Conservation (phyloP, 192 early-diverging fungal species). For the Fimicolochytrium jonesii region DNA sequence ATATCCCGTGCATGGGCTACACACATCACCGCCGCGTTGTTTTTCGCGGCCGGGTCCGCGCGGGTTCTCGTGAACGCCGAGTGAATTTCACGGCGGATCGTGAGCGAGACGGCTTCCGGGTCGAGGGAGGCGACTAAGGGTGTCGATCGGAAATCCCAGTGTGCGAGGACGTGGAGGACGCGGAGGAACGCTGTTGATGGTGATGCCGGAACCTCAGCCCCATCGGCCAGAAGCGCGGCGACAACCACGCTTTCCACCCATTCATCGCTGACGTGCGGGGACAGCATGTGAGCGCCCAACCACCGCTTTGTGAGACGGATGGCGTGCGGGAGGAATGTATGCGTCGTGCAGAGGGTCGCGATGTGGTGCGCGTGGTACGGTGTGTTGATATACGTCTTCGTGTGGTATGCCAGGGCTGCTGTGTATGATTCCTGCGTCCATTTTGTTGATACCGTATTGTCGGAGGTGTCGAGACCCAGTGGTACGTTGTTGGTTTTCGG, state of each 20-base stretch:
- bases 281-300: slow-evolving; percentile 75
- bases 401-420: slow-evolving; percentile 1
- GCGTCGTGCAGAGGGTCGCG: slow-evolving; percentile 69
- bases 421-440: neutral
- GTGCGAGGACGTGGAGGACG: slow-evolving; percentile 64
- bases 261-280: slow-evolving; percentile 60
- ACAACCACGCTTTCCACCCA: too few species aligned
- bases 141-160: slow-evolving; percentile 73
- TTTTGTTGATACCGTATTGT: too few species aligned
- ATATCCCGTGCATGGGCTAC: slow-evolving; percentile 64
- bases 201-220: too few species aligned
- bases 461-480: too few species aligned
- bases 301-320: slow-evolving; percentile 89
- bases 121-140: slow-evolving; percentile 77
- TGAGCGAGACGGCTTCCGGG: slow-evolving; percentile 48
- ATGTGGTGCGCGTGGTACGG: slow-evolving; percentile 62
- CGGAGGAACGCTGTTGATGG: too few species aligned
- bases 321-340: slow-evolving; percentile 71
- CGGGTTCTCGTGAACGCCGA: slow-evolving; percentile 40
- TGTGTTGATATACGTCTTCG: slow-evolving; percentile 35
- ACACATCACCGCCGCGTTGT: slow-evolving; percentile 61
- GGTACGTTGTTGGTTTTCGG: too few species aligned
- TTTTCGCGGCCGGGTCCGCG: slow-evolving; percentile 38
- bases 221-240: too few species aligned
- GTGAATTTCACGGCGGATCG: slow-evolving; percentile 20